phyloP scores from a whole-genome alignment of 1,284 basidiomycete genomes.

The Xerocomus cyaneibrunnescens region DNA sequence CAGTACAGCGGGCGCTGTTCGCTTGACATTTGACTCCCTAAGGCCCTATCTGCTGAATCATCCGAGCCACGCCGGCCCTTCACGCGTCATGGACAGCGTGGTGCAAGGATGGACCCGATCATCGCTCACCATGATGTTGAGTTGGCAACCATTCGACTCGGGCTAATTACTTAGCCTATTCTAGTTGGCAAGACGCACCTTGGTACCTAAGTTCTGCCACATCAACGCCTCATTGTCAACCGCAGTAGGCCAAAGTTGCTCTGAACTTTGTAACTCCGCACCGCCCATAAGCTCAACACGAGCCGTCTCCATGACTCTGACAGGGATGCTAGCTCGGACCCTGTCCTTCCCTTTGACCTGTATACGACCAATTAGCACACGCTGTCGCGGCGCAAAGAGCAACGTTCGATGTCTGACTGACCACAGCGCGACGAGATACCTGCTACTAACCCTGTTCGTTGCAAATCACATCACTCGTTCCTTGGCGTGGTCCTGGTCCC shows the following conservation, averaged over 20 bases:
- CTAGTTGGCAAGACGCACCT: neutral
- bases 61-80: neutral
- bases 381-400: conserved; percentile 2
- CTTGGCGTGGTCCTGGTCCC: conserved; percentile 32
- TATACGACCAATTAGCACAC: neutral
- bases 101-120: neutral
- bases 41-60: no score
- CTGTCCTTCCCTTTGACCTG: neutral
- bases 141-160: neutral
- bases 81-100: neutral
- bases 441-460: conserved; percentile 14
- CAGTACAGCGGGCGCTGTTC: neutral
- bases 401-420: conserved; percentile 1
- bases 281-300: neutral
- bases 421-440: conserved; percentile 8
- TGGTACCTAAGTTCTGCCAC: neutral
- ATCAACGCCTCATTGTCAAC: conserved; percentile 12
- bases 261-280: neutral
- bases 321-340: neutral
- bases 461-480: conserved; percentile 9
- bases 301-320: neutral
- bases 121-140: neutral
- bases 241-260: neutral
- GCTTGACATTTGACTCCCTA: neutral
- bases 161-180: conserved; percentile 5